Base-by-base conservation (phyloP, 495 filamentous ascomycete species). In the Parachaetomium inaequale region DNA sequence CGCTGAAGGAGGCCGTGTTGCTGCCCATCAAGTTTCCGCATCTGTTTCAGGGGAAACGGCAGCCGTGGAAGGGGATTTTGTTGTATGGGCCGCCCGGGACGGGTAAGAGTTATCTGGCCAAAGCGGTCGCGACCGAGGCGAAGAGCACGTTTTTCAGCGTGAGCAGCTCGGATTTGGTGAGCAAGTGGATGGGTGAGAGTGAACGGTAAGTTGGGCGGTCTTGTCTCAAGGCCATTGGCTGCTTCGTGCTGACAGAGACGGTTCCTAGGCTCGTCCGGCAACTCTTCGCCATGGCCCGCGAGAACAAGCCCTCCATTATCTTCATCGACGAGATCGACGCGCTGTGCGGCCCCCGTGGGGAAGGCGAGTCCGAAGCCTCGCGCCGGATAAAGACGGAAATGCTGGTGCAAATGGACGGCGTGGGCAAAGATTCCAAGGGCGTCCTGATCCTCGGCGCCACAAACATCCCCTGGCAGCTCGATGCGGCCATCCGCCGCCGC, bases 141-240 rank as follows among this genome's bases (percentile, higher is more conserved):
- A 98, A 98, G 72, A 96, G 92, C 74, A 98, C 94, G n/a, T 98
- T 98, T 73, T 98, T 98, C 81, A 96, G 92, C 71, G 92, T 98
- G 63, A 95, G 90, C 78, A 93, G 89, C 78, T 94, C 90, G 79
- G 95, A 98, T 73, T 73, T 98, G 76, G 95, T 98, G 32, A 93
- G 88, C 61, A 98, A 98, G 73, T 98, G 94, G 94, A 98, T 98
- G 95, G 94, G 94, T 75, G 94, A 98, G 75, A 92, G 88, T 82
- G 94, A 98, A 84, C 82, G 93, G 93, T 96, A 76, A 55, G 82
- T 68, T 47, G 21, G 23, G 11, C 10, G 23, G 11, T 49, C 12
- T 29, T n/a, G 36, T 56, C 43, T 29, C 7, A 15, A 8, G 12
- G 7, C 1, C 15, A 25, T 50, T 4, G 15, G 2, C 28, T 55